Evolutionary conservation across 208 protist genomes (phyloP), one percentile per base, ranked within the genome.

Genomic region (Leishmania braziliensis): DNA sequence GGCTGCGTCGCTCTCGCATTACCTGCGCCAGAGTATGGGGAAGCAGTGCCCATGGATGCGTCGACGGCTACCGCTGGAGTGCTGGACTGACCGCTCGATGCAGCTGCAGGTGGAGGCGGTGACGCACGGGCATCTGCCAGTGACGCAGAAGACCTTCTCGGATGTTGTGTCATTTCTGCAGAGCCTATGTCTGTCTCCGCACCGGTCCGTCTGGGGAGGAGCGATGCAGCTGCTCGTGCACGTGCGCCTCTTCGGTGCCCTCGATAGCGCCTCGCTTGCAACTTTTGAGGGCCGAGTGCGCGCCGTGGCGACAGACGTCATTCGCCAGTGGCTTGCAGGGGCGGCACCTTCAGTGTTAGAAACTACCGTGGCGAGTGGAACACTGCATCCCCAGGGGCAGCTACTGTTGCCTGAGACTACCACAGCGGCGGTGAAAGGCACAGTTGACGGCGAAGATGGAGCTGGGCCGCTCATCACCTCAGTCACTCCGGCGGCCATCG

Each of bases 51-150:
- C 75, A 76, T 63, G 63, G 78, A 29, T 75, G 54, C 82, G 82
- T 75, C 76, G 70, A 39, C 33, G 29, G 43, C 66, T 81, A 50
- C 82, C 82, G 39, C 62, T 78, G 12, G 50, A 4, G n/a, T 79
- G 77, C 71, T 85, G 82, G 82, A 62, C 54, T 5, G 75, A 74
- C 10, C 77, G 82, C 26, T 58, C 77, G 46, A 1, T 82, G 73
- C 77, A 75, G 77, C 73, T 85, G 77, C 82, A 85, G 60, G 72
- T 85, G n/a, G 82, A 78, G 54, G 82, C 82, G 20, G 36, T 70
- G n/a, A 58, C 48, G 18, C 77, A 68, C 10, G 82, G 82, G 23
- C 60, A 81, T 53, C 48, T 85, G 46, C 77, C 82, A 9, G 82
- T 85, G 10, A 39, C 69, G 29, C 82, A 73, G 71, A 71, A 63